Evolutionary conservation across 139 green algal species (phyloP), one percentile per base, ranked within the genome.

Genomic region (Limnomonas spitsbergensis): DNA sequence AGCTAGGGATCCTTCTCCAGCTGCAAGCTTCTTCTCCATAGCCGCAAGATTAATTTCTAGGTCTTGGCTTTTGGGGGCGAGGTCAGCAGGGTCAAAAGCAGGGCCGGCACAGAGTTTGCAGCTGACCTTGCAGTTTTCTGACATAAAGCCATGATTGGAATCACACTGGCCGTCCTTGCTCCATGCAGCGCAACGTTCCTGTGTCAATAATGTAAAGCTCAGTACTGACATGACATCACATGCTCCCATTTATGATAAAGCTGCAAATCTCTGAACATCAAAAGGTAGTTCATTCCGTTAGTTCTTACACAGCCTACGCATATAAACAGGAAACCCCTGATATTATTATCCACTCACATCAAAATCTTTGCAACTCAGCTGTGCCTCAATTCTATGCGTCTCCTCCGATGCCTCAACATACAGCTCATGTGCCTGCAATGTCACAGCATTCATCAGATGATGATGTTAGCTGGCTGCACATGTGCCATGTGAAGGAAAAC

Each of bases 81-180:
- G 47, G 20, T 61, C 47, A 14, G 14, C 20, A 29, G 47, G 47
- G 47, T 61, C 47, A 14, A 61, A 29, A 29, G 20, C 47, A 61
- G 14, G 14, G 14, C 14, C 20, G n/a, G n/a, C n/a, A 61, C 47
- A 61, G 14, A 61, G 20, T 14, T 20, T 20, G 47, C 87, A 91
- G 2, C 77, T 52, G 66, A 82, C 74, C 1, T 38, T 53, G 78
- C 87, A 91, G 53, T 79, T 83, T 35, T 83, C 53, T 3, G 27
- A 53, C 87, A 91, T 91, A 70, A 81, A 91, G 26, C 37, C 40
- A 0, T 24, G 0, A 66, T 89, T 91, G n/a, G 80, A 88, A 0
- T 78, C 47, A 38, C 87, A 91, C 75, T 91, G 85, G 38, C 85
- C 85, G 7, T 4, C 1, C 3, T 37, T 27, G 0, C 27, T 32